These are phyloP conservation scores for Chaetomium strumarium DNA, from an alignment of 2,329 filamentous ascomycete genomes.

Conservation along the genomic window DNA sequence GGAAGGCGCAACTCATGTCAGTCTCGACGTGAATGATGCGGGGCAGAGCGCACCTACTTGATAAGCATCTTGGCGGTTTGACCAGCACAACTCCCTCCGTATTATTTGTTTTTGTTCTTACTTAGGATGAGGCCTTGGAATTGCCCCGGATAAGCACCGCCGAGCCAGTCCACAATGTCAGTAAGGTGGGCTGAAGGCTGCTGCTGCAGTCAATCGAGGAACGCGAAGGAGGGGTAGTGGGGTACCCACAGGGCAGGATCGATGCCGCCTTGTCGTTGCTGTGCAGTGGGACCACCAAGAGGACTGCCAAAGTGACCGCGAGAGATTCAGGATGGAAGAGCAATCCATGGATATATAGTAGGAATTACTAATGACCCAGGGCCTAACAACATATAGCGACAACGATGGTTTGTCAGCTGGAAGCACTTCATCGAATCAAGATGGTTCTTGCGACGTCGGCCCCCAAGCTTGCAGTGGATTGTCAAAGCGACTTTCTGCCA, in stretches of 20 bases:
- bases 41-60: slow-evolving; percentile 37
- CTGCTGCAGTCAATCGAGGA: neutral
- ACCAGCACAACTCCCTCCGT: neutral
- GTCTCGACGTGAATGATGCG: neutral
- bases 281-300: neutral
- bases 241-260: neutral
- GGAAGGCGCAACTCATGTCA: neutral
- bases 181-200: neutral
- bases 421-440: slow-evolving; percentile 16
- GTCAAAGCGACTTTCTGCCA: too few relatives aligned
- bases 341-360: too few relatives aligned
- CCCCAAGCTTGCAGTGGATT: too few relatives aligned
- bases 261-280: neutral
- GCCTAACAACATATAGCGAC: neutral
- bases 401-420: neutral
- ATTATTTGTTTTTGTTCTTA: neutral
- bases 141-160: neutral
- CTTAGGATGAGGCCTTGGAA: neutral
- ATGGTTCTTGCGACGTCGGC: too few relatives aligned
- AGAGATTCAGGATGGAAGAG: neutral
- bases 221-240: slow-evolving; percentile 6
- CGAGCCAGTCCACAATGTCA: neutral
- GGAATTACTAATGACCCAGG: neutral
- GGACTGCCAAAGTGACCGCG: neutral
- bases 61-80: slow-evolving; percentile 39